These are phyloP conservation scores for Coniophora puteana DNA, from an alignment of 1,284 basidiomycete genomes.

Conservation along the genomic window DNA sequence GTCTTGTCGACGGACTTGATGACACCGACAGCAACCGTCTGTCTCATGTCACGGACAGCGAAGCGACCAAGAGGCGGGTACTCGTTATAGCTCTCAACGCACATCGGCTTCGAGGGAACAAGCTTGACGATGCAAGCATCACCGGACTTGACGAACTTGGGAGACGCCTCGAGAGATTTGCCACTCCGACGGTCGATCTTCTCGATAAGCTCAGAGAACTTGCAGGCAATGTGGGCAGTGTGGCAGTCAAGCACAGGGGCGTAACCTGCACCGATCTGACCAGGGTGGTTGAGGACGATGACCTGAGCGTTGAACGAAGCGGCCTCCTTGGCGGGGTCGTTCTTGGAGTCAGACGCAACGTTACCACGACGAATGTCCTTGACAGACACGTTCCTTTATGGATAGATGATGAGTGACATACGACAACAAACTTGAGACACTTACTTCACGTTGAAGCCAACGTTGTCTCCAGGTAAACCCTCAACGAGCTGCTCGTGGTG, in stretches of 20 bases:
- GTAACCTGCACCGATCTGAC: conserved; percentile 98
- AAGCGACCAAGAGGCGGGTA: conserved; percentile 99
- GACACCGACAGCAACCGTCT: conserved; percentile 96
- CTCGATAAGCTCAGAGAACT: conserved; percentile 96
- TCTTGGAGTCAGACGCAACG: conserved; percentile 99
- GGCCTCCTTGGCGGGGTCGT: conserved; percentile 99
- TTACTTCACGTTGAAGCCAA: conserved; percentile 96
- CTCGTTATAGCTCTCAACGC: conserved; percentile 95
- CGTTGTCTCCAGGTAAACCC: conserved; percentile 98
- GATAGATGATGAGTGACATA: conserved; percentile 12
- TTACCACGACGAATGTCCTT: conserved; percentile 99
- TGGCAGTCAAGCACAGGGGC: conserved; percentile 99
- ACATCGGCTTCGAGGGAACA: conserved; percentile 96
- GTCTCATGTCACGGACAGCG: conserved; percentile 97
- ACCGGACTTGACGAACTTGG: conserved; percentile 98
- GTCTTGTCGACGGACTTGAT: conserved; percentile 96
- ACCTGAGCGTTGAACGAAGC: conserved; percentile 99
- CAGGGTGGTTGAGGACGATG: conserved; percentile 99
- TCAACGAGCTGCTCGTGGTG: conserved; percentile 98
- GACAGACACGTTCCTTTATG: conserved; percentile 99
- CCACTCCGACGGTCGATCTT: conserved; percentile 99
- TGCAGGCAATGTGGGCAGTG: conserved; percentile 99
- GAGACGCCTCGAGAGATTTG: conserved; percentile 83
- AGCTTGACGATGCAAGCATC: conserved; percentile 98
- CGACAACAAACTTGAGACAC: conserved; percentile 22